These are phyloP conservation scores for Fimicolochytrium jonesii DNA, from an alignment of 192 early-diverging fungal species.

Conservation along the genomic window DNA sequence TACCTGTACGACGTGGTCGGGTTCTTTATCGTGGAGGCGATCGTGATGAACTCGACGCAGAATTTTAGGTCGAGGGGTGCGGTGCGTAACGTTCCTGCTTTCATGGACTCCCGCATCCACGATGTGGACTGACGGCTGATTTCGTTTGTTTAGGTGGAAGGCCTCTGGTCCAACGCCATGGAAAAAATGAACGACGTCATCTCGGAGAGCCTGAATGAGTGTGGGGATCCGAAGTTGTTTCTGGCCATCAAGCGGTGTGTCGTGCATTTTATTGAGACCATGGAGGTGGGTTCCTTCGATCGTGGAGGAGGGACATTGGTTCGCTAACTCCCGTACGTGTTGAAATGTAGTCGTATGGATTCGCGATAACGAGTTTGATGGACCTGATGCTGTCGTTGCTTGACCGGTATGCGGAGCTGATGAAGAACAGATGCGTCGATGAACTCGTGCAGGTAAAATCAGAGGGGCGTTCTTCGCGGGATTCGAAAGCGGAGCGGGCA, in stretches of 20 bases:
- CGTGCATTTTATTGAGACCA: slow-evolving; percentile 83
- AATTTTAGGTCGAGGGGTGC: slow-evolving; percentile 85
- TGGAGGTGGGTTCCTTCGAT: slow-evolving; percentile 83
- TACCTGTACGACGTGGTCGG: slow-evolving; percentile 90
- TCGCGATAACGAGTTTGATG: slow-evolving; percentile 61
- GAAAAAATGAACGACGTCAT: slow-evolving; percentile 76
- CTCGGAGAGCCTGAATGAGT: slow-evolving; percentile 72
- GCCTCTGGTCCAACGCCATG: slow-evolving; percentile 83
- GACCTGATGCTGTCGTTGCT: slow-evolving; percentile 74
- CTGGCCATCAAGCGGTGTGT: slow-evolving; percentile 73
- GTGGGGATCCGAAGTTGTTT: slow-evolving; percentile 75
- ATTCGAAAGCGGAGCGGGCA: too few species aligned
- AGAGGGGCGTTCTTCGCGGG: too few species aligned
- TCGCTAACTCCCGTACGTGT: too few species aligned
- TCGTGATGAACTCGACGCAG: slow-evolving; percentile 78
- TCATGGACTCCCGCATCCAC: too few species aligned
- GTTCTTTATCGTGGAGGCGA: slow-evolving; percentile 93
- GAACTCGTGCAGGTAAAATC: slow-evolving; percentile 61
- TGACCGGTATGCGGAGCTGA: slow-evolving; percentile 71
- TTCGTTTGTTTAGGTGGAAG: slow-evolving; percentile 76
- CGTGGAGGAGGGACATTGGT: too few species aligned
- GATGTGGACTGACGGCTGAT: too few species aligned
- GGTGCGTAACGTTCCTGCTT: slow-evolving; percentile 24
- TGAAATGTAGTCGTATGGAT: slow-evolving; percentile 71
- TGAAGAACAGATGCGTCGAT: slow-evolving; percentile 64